Evolutionary conservation across 345 rosid species (phyloP), one percentile per base, ranked within the genome.

Genomic region (Conringia planisiliqua): DNA sequence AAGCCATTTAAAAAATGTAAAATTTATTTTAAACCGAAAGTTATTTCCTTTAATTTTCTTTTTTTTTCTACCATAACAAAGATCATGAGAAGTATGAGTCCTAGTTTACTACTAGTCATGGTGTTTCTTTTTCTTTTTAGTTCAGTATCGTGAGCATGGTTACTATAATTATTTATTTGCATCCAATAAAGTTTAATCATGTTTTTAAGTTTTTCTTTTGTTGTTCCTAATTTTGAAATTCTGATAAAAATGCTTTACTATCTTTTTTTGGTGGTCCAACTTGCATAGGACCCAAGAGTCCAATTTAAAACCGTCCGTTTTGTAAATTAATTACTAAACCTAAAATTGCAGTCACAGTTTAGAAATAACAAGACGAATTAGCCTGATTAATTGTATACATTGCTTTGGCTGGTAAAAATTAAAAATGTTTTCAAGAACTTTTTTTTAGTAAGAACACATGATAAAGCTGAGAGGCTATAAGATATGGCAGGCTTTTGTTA

Each of bases 401-500:
- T 62, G 62, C 35, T 62, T 48, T 17, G 57, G 70, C 70, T 43
- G 58, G 70, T 65, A 47, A 54, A 35, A 36, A 66, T 11, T 46
- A 47, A 6, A 62, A 46, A 59, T 58, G 10, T 33, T 30, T 30
- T 30, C 6, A 14, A 50, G 14, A 50, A 50, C 55, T 10, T n/a
- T 73, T n/a, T 73, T 47, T 57, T 29, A 27, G 62, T 18, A 62
- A 54, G 33, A 76, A 62, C 10, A 70, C 66, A 62, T 70, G 66
- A 76, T 36, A 44, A 44, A 76, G 71, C 80, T 62, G 75, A 44
- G 50, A 76, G 6, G 22, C 40, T 62, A 69, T 54, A 70, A 76
- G 65, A 42, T 63, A 55, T 70, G 71, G 66, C 75, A 76, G 80
- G 71, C 66, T 62, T 76, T 76, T 62, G 36, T n/a, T 52, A 12